Evolutionary conservation across 2,329 filamentous ascomycete genomes (phyloP).

Genomic region (Apiospora rasikravindrae): DNA sequence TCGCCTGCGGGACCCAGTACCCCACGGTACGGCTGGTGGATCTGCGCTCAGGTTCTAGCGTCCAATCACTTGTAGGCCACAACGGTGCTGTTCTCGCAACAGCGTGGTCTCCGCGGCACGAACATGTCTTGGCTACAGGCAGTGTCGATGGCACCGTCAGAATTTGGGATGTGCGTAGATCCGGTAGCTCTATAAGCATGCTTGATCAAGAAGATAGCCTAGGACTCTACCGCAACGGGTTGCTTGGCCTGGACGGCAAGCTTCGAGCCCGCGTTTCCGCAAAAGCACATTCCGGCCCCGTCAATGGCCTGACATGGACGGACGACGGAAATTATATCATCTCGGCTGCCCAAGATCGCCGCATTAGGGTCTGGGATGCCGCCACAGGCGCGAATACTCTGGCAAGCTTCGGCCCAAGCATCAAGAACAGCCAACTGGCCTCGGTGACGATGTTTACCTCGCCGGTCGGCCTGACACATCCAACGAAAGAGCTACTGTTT

Average conservation of each 20-base stretch:
- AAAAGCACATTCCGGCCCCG: conserved; percentile 78
- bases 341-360: conserved; percentile 81
- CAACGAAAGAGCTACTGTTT: conserved; percentile 70
- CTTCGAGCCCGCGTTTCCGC: conserved; percentile 50
- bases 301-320: conserved; percentile 87
- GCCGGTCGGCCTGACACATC: conserved; percentile 62
- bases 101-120: conserved; percentile 81
- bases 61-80: conserved; percentile 73
- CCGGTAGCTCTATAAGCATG: conserved; percentile 75
- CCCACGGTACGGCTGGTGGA: conserved; percentile 85
- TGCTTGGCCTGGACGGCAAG: conserved; percentile 41
- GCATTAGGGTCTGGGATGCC: conserved; percentile 87
- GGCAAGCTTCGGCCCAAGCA: conserved; percentile 81
- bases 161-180: conserved; percentile 86
- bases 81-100: conserved; percentile 70
- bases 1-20: conserved; percentile 88
- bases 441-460: conserved; percentile 67
- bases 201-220: conserved; percentile 85
- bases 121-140: conserved; percentile 81
- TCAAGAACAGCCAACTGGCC: conserved; percentile 74
- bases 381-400: conserved; percentile 83
- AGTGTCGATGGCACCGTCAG: conserved; percentile 84
- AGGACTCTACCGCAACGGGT: conserved; percentile 59
- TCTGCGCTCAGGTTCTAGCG: conserved; percentile 77
- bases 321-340: conserved; percentile 78